Percentiles rank a stretch among this genome's conserved stretches.
phyloP scores from a whole-genome alignment of 495 filamentous ascomycete genomes.

The Penicillium daleae region DNA sequence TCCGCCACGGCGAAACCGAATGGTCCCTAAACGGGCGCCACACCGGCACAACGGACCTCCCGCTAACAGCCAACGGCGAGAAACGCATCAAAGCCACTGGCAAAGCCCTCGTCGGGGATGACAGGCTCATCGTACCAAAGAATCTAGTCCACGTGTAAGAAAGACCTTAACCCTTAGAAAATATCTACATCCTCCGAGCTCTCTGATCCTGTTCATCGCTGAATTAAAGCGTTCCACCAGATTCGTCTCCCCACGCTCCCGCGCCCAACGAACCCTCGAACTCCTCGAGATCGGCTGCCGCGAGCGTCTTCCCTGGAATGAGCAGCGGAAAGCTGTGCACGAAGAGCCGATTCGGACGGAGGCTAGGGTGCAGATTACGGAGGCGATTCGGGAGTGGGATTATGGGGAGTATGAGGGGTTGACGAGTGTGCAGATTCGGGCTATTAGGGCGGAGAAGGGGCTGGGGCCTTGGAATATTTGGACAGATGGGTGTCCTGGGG shows the following conservation, averaged over 20 bases:
- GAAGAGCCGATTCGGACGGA: conserved; percentile 51
- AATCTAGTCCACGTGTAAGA: conserved; percentile 75
- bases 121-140: conserved; percentile 82
- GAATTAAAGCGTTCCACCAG: conserved; percentile 29
- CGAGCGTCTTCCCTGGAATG: conserved; percentile 58
- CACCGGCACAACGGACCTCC: conserved; percentile 84
- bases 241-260: conserved; percentile 85
- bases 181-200: no score
- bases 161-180: neutral
- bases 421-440: conserved; percentile 71
- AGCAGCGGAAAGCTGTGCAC: conserved; percentile 39
- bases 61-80: conserved; percentile 85
- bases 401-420: conserved; percentile 96
- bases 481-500: conserved; percentile 75
- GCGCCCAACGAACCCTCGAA: conserved; percentile 86
- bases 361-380: conserved; percentile 66
- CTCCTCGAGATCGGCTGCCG: conserved; percentile 68
- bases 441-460: conserved; percentile 48
- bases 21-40: conserved; percentile 95
- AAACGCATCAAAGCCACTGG: conserved; percentile 81
- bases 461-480: conserved; percentile 75
- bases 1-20: conserved; percentile 94
- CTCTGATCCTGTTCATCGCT: neutral
- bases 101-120: conserved; percentile 78
- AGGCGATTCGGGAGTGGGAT: conserved; percentile 90